Evolutionary conservation across 2,329 filamentous ascomycete genomes (phyloP).

Genomic region (Fusarium piperis): DNA sequence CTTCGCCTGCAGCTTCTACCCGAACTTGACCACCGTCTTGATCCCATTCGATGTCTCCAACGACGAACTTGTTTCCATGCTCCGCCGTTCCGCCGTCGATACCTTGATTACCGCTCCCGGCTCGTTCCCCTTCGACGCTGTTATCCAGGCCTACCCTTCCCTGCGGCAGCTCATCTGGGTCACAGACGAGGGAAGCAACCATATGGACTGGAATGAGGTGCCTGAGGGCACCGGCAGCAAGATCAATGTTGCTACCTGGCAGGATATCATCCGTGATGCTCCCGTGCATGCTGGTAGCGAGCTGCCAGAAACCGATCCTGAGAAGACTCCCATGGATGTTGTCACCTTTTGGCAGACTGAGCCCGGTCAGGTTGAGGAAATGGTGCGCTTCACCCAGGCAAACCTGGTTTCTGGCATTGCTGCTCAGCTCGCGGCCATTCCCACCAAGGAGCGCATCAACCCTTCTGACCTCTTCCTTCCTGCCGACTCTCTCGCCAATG

Average conservation of each 20-base stretch:
- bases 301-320: constrained; percentile 70
- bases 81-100: constrained; percentile 79
- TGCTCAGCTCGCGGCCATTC: constrained; percentile 79
- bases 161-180: constrained; percentile 90
- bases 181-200: constrained; percentile 86
- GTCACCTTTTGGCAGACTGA: constrained; percentile 74
- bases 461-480: constrained; percentile 85
- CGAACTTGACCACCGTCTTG: constrained; percentile 80
- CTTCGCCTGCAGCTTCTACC: constrained; percentile 90
- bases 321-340: constrained; percentile 62
- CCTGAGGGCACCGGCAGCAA: constrained; percentile 79
- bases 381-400: constrained; percentile 82
- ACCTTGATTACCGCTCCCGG: constrained; percentile 86
- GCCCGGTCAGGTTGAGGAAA: constrained; percentile 66
- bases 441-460: constrained; percentile 76
- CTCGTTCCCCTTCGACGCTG: constrained; percentile 80
- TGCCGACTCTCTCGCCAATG: constrained; percentile 81
- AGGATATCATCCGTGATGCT: constrained; percentile 82
- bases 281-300: constrained; percentile 67
- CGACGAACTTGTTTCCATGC: constrained; percentile 74
- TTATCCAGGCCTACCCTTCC: constrained; percentile 74
- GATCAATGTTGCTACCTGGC: constrained; percentile 90
- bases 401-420: constrained; percentile 92
- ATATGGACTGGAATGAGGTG: constrained; percentile 95
- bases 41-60: constrained; percentile 83